Evolutionary conservation across 352 stramenopile genomes (phyloP), one percentile per base, ranked within the genome.

Genomic region (Phytophthora multivora): DNA sequence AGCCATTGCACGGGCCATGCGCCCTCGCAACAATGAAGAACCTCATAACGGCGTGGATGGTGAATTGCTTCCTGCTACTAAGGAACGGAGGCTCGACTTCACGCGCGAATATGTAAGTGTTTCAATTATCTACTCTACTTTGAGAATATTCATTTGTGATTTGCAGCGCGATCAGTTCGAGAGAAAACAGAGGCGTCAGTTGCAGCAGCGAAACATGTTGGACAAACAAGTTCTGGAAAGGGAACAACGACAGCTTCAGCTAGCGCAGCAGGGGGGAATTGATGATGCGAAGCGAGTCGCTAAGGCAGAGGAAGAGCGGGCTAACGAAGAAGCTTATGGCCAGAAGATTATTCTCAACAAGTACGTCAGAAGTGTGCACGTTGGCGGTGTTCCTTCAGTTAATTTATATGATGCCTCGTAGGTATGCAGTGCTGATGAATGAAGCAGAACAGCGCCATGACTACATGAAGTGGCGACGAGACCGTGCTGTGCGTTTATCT

Each of bases 381-480:
- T 40, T 38, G 13, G 11, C 12, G 31, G 19, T n/a, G 3, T 13
- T 2, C 21, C 19, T 21, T 21, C n/a, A 40, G 13, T 19, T 51
- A 15, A 5, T 33, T 12, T 13, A 33, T 33, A 13, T 1, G 8
- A 33, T 33, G 28, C 3, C 54, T 60, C 13, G 6, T 46, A 89
- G 79, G 56, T 79, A 86, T 51, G 58, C 62, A 3, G 45, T 39
- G 12, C 47, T 87, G 6, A 72, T 82, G 45, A 41, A 26, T 16
- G 73, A 62, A 39, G 71, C 67, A 15, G 68, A 87, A 41, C 49
- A 78, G 49, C 66, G 66, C 15, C 70, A 79, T 53, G 59, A 70
- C 13, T 87, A 87, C 49, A 84, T 86, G 63, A 81, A 70, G 18
- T 89, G 80, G 80, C 74, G 77, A 18, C 69, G 75, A 33, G 48